These are phyloP conservation scores for Elsinoe batatas DNA, from an alignment of 2,329 filamentous ascomycete species.

Conservation along the genomic window DNA sequence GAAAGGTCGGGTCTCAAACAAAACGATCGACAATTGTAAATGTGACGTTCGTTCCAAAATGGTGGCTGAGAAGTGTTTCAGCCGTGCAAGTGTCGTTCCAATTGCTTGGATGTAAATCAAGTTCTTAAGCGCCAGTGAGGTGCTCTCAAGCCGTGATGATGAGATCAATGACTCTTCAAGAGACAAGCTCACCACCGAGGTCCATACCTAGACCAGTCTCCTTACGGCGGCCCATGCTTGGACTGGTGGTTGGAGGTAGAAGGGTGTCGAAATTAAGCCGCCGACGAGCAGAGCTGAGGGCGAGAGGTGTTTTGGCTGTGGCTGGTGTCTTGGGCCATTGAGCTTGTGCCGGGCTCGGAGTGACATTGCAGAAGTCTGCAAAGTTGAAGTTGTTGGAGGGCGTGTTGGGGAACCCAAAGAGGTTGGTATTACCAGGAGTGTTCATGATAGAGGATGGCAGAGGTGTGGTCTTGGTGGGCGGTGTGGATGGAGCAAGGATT, in stretches of 20 bases:
- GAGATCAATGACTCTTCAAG: not conserved
- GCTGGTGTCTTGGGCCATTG: conserved; percentile 58
- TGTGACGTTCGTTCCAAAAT: not conserved
- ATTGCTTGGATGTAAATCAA: not conserved
- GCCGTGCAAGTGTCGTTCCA: not conserved
- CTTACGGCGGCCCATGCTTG: conserved; percentile 30
- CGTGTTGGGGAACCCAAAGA: conserved; percentile 56
- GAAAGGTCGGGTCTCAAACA: not conserved
- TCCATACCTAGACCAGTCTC: conserved; percentile 52
- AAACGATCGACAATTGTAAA: not conserved
- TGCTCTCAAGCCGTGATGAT: not conserved
- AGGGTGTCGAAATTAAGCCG: conserved; percentile 74
- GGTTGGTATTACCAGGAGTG: conserved; percentile 61
- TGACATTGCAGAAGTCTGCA: conserved; percentile 94
- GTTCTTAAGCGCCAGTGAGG: not conserved
- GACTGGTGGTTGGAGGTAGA: conserved; percentile 43
- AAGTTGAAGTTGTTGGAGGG: conserved; percentile 86
- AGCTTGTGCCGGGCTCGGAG: conserved; percentile 85
- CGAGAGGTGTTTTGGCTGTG: conserved; percentile 57
- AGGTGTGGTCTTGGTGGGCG: conserved; percentile 46
- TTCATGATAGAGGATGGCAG: conserved; percentile 80
- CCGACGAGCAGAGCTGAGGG: conserved; percentile 59
- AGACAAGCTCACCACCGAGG: conserved; percentile 52
- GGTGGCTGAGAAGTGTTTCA: not conserved
- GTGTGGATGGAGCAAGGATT: conserved; percentile 44